Conservation (phyloP, 768 basidiomycete genomes). For the Favolaschia claudopus region DNA sequence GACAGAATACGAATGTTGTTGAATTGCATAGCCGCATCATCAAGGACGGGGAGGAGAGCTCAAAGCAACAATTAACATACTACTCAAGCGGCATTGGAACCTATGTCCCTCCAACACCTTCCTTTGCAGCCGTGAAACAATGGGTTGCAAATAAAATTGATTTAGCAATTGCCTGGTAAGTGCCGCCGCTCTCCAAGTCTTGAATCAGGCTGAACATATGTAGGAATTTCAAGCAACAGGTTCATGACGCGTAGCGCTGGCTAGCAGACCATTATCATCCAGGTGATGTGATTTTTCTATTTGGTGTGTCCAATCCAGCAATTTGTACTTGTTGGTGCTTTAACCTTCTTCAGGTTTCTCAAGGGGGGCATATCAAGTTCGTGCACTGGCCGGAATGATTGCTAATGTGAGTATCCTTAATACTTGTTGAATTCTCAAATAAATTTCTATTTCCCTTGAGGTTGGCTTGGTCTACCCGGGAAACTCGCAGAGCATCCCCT, state of each 20-base stretch:
- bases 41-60: too few species aligned
- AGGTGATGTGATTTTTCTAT: constrained; percentile 5
- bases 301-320: not conserved
- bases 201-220: not conserved
- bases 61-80: not conserved
- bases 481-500: not conserved
- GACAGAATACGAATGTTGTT: constrained; percentile 43
- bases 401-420: not conserved
- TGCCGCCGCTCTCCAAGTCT: not conserved
- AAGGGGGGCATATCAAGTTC: constrained; percentile 5
- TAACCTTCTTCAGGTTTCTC: constrained; percentile 1
- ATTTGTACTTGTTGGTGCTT: not conserved
- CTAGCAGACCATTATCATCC: constrained; percentile 1
- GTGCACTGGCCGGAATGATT: constrained; percentile 8
- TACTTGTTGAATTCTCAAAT: too few species aligned
- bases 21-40: constrained; percentile 35
- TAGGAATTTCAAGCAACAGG: constrained; percentile 2
- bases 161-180: constrained; percentile 2
- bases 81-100: constrained; percentile 10
- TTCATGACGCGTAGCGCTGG: not conserved
- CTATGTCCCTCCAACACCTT: not conserved
- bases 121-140: not conserved
- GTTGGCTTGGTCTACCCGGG: not conserved
- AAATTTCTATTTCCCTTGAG: not conserved
- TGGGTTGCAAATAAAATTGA: not conserved